phyloP scores from a whole-genome alignment of 2,329 filamentous ascomycete species.

The Fusarium solani-melongenae region DNA sequence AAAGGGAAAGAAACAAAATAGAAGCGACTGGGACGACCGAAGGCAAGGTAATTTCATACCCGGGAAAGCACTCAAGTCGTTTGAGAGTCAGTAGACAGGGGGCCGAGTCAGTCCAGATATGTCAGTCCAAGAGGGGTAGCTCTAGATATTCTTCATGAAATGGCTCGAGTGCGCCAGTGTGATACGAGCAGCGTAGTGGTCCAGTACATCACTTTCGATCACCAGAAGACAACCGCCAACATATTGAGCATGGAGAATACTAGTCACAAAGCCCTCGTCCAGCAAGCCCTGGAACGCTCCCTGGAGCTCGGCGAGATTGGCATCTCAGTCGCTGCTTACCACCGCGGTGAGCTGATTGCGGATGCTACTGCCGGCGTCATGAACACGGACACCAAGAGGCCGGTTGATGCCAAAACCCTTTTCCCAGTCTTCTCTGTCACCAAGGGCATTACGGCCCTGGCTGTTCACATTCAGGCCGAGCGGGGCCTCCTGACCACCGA shows the following conservation, averaged over 20 bases:
- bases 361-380: neutral
- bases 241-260: neutral
- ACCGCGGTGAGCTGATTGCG: neutral
- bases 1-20: no score
- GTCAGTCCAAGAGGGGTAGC: no score
- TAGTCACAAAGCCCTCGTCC: neutral
- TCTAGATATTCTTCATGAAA: no score
- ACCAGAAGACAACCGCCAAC: neutral
- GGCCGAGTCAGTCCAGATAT: no score
- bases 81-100: no score
- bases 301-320: neutral
- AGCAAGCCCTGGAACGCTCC: neutral
- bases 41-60: no score
- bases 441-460: slow-evolving; percentile 23
- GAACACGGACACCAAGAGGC: neutral
- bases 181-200: no score
- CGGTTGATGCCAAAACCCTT: neutral
- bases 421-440: slow-evolving; percentile 25
- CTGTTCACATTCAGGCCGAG: slow-evolving; percentile 13
- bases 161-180: no score
- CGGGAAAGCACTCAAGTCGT: no score
- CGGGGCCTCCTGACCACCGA: slow-evolving; percentile 1
- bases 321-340: neutral
- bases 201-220: no score
- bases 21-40: no score